These are phyloP conservation scores for barrel medic (Medicago truncatula) DNA, from an alignment of 306 rosid species.

Conservation along the genomic window MtrunA17r5.0-ANR NC_053049.1:1203001-1203500, in stretches of 20 bases:
- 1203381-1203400: constrained; percentile 91
- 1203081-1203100: too few relatives aligned
- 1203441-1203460: constrained; percentile 90
- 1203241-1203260: constrained; percentile 88
- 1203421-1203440: constrained; percentile 92
- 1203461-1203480: constrained; percentile 88
- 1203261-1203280: constrained; percentile 87
- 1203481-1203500: constrained; percentile 83
- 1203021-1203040: too few relatives aligned
- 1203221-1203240: constrained; percentile 16
- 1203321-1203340: constrained; percentile 65
- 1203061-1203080: too few relatives aligned
- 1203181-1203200: too few relatives aligned
- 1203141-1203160: too few relatives aligned
- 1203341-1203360: constrained; percentile 59
- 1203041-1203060: too few relatives aligned
- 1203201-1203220: too few relatives aligned
- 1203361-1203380: constrained; percentile 90
- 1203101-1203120: too few relatives aligned
- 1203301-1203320: constrained; percentile 92
- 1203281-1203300: constrained; percentile 93
- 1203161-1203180: too few relatives aligned
- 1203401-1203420: constrained; percentile 78
- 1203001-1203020: too few relatives aligned
- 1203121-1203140: too few relatives aligned